Percentiles rank a stretch among this genome's conserved stretches.
Evolutionary conservation across 2,329 filamentous ascomycete species (phyloP).

Genomic region (Dothiorella sarmentorum): DNA sequence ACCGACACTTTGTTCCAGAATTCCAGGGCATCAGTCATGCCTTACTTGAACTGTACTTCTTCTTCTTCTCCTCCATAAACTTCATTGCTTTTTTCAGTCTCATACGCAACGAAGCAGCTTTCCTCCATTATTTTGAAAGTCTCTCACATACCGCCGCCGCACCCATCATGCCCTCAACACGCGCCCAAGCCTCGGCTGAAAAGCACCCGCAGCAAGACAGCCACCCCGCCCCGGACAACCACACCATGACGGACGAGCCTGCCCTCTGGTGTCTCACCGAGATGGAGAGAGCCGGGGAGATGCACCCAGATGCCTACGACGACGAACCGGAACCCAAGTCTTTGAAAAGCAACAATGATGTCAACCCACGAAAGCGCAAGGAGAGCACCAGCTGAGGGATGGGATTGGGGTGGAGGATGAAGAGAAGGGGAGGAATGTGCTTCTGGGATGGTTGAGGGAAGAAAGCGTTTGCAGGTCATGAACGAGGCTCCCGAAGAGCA

Average conservation of each 20-base stretch:
- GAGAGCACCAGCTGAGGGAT: conserved; percentile 27
- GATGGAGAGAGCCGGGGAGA: neutral
- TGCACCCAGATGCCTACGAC: neutral
- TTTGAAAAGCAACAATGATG: neutral
- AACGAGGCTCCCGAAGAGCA: conserved; percentile 23
- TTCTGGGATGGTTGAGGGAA: conserved; percentile 41
- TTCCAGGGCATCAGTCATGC: too few species aligned
- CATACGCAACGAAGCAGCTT: too few species aligned
- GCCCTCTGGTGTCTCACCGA: conserved; percentile 1
- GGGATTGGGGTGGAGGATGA: conserved; percentile 31
- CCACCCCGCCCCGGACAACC: neutral
- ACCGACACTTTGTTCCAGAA: too few species aligned
- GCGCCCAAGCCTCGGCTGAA: neutral
- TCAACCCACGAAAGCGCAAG: neutral
- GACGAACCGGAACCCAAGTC: neutral
- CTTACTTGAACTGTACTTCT: too few species aligned
- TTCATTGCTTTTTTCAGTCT: too few species aligned
- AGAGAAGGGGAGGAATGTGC: conserved; percentile 36
- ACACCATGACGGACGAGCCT: neutral
- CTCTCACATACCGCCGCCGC: too few species aligned
- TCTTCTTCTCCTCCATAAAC: too few species aligned
- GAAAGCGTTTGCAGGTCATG: conserved; percentile 33
- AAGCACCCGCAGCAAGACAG: neutral
- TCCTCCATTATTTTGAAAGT: too few species aligned
- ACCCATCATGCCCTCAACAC: neutral